Base-by-base conservation (phyloP, 352 stramenopile genomes). In the Nothophytophthora sp. region DNA sequence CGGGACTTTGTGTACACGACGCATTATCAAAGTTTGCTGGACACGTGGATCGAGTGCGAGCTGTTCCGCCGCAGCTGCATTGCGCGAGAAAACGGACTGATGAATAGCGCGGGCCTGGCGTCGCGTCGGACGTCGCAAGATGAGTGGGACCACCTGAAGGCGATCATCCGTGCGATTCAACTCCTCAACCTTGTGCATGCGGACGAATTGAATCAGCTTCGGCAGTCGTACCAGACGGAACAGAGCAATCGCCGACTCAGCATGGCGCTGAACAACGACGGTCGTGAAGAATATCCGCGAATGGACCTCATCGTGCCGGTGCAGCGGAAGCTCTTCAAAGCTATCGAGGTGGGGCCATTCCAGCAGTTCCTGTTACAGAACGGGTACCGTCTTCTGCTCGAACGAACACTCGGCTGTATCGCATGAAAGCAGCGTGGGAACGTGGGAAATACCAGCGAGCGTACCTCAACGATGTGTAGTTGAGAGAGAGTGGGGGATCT, bases 31-130 rank as follows among this genome's bases (percentile, higher is more conserved):
- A 68, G 55, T 30, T 70, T 94, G 15, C 35, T 94, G 37, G 81
- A 94, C 46, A 90, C 81, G n/a, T 94, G 81, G 81, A 83, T 89
- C 34, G 79, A 94, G 48, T 92, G 81, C 44, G 84, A 94, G 38
- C 58, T 88, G 6, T 94, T 92, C 35, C 81, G 81, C 13, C 69
- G 77, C 15, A 85, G 79, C 22, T 88, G 78, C 25, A 61, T 90
- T 15, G 76, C 76, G 15, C 74, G 81, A 29, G 79, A 90, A 39
- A 80, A 73, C 30, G 61, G 63, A 10, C 57, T 75, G 46, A 54
- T 76, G 42, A 73, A 45, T 28, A 68, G 57, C 28, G 46, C 48
- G 24, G 48, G 50, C 3, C 58, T 72, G 34, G 24, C 48, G 23
- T 58, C 58, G 55, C 59, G 62, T 36, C 59, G 71, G 33, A 80